Conservation (phyloP, 225 moss, liverwort and hornwort species). For the Lunularia cruciata region DNA sequence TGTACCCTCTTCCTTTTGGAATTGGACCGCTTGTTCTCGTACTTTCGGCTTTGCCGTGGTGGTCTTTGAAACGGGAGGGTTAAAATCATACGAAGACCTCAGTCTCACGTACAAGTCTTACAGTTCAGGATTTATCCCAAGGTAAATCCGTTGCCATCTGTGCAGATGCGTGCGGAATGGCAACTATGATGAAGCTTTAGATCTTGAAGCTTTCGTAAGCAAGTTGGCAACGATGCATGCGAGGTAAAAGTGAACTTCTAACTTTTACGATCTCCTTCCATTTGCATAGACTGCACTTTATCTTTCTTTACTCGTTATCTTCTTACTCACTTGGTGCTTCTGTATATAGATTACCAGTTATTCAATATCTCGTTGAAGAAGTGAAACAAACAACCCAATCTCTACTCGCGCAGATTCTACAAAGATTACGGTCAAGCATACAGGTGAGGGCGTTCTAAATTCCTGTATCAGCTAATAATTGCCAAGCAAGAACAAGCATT, state of each 20-base stretch:
- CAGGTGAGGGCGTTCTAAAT: constrained; percentile 56
- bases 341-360: constrained; percentile 75
- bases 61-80: too few species aligned
- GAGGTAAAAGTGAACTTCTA: constrained; percentile 43
- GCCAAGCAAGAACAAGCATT: too few species aligned
- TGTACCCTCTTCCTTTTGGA: constrained; percentile 14
- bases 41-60: too few species aligned
- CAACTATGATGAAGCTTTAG: constrained; percentile 98
- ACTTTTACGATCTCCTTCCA: not conserved
- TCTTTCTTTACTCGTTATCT: not conserved
- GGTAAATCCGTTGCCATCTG: not conserved
- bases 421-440: constrained; percentile 85
- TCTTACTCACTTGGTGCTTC: not conserved
- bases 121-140: too few species aligned
- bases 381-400: constrained; percentile 84
- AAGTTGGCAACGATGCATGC: constrained; percentile 92
- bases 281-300: not conserved
- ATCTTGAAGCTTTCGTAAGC: constrained; percentile 94
- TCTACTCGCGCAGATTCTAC: constrained; percentile 83
- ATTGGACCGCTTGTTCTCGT: not conserved
- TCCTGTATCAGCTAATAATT: too few species aligned
- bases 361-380: constrained; percentile 84
- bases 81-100: too few species aligned
- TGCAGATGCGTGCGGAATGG: constrained; percentile 96
- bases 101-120: too few species aligned